A percentile compares a stretch with the other conserved stretches of the same genome.
Evolutionary conservation across 495 filamentous ascomycete genomes (phyloP).

Genomic region (Hypoxylon intermedium): DNA sequence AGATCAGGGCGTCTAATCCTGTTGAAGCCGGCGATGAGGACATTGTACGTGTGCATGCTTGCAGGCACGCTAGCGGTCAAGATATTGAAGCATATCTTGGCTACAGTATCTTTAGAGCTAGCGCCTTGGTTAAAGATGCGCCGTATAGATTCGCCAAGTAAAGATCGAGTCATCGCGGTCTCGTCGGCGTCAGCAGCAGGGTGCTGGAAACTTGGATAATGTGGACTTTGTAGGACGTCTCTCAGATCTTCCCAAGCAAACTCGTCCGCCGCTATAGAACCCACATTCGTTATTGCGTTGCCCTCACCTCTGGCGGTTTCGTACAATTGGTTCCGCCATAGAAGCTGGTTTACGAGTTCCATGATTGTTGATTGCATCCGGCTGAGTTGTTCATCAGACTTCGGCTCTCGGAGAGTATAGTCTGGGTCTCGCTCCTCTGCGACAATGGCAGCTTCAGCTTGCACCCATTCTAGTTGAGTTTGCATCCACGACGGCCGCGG

Average conservation of each 20-base stretch:
- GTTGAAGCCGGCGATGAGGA: constrained; percentile 65
- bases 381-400: constrained; percentile 21
- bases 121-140: constrained; percentile 41
- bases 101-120: constrained; percentile 47
- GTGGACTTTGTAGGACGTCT: constrained; percentile 3
- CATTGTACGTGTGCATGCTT: constrained; percentile 69
- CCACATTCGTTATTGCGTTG: neutral
- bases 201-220: constrained; percentile 47
- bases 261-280: neutral
- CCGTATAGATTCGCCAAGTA: constrained; percentile 45
- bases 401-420: constrained; percentile 37
- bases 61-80: constrained; percentile 64
- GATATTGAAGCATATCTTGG: constrained; percentile 72
- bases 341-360: constrained; percentile 40
- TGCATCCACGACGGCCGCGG: constrained; percentile 23
- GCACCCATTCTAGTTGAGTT: constrained; percentile 36
- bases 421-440: constrained; percentile 27
- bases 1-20: constrained; percentile 57
- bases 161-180: constrained; percentile 25
- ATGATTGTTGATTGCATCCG: constrained; percentile 31
- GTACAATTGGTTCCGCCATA: constrained; percentile 2
- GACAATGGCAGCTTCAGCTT: constrained; percentile 31
- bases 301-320: constrained; percentile 16
- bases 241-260: constrained; percentile 19
- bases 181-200: constrained; percentile 24